Evolutionary conservation across 306 rosid species (phyloP).

Genomic region (Cucurbita pepo): DNA sequence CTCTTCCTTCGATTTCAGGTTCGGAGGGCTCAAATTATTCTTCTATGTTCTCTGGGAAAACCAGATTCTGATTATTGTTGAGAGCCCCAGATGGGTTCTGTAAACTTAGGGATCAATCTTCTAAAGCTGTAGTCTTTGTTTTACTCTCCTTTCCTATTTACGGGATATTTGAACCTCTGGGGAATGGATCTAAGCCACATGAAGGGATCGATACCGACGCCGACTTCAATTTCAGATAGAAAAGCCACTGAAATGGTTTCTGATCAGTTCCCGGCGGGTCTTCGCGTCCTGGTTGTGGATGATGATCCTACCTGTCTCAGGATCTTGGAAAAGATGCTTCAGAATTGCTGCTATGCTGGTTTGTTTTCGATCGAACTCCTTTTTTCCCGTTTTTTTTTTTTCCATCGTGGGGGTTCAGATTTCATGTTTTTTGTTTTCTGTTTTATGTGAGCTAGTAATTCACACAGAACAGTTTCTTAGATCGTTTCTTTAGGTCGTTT

Average conservation of each 20-base stretch:
- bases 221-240: conserved; percentile 26
- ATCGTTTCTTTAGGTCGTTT: background rate
- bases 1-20: background rate
- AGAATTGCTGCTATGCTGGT: conserved; percentile 77
- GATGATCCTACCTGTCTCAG: conserved; percentile 94
- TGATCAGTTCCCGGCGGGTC: conserved; percentile 83
- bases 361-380: background rate
- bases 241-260: conserved; percentile 46
- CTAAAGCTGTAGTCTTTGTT: background rate
- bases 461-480: background rate
- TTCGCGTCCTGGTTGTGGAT: conserved; percentile 81
- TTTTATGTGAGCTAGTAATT: background rate
- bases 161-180: conserved; percentile 17
- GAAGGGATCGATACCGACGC: conserved; percentile 50
- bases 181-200: conserved; percentile 55
- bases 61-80: background rate
- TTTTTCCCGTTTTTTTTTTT: background rate
- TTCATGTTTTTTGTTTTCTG: background rate
- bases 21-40: background rate
- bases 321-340: conserved; percentile 94
- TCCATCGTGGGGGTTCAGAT: background rate
- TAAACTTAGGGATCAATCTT: conserved; percentile 10
- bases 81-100: background rate
- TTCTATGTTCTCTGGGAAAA: background rate
- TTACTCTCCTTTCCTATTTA: background rate